Percentiles rank a stretch among this genome's conserved stretches.
These are phyloP conservation scores for Phytomonas sp. DNA, from an alignment of 208 protist genomes.

Conservation along the genomic window DNA sequence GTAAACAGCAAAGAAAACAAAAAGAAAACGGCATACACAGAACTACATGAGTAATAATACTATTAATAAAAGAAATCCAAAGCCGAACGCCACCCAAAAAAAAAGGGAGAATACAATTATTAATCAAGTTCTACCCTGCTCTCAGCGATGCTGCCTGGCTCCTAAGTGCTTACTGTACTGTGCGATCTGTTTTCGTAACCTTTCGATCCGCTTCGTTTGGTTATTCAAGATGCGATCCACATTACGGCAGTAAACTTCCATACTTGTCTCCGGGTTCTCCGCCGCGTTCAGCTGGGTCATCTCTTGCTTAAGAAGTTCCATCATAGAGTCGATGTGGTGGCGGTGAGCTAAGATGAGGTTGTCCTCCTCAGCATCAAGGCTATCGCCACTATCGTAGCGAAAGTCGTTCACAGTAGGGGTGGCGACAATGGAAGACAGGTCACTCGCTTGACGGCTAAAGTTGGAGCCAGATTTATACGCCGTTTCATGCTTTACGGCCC, in stretches of 20 bases:
- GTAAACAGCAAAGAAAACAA: conserved; percentile 2
- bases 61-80: conserved; percentile 1
- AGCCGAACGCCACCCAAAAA: neutral
- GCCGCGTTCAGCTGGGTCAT: conserved; percentile 89
- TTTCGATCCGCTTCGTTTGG: conserved; percentile 72
- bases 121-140: neutral
- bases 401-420: conserved; percentile 39
- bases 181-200: conserved; percentile 65
- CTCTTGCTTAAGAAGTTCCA: conserved; percentile 89
- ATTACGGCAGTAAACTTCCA: conserved; percentile 83
- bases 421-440: conserved; percentile 18
- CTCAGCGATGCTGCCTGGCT: conserved; percentile 4
- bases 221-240: conserved; percentile 69
- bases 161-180: conserved; percentile 47
- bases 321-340: conserved; percentile 91
- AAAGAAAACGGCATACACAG: neutral
- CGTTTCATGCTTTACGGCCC: conserved; percentile 24
- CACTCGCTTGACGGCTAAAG: conserved; percentile 27
- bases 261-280: conserved; percentile 82
- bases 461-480: conserved; percentile 29
- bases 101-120: conserved; percentile 10
- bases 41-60: conserved; percentile 10
- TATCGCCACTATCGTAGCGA: conserved; percentile 54
- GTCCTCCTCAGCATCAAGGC: conserved; percentile 87
- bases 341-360: conserved; percentile 85